phyloP scores from a whole-genome alignment of 2,329 filamentous ascomycete genomes.

The Neobulgaria alba region DNA sequence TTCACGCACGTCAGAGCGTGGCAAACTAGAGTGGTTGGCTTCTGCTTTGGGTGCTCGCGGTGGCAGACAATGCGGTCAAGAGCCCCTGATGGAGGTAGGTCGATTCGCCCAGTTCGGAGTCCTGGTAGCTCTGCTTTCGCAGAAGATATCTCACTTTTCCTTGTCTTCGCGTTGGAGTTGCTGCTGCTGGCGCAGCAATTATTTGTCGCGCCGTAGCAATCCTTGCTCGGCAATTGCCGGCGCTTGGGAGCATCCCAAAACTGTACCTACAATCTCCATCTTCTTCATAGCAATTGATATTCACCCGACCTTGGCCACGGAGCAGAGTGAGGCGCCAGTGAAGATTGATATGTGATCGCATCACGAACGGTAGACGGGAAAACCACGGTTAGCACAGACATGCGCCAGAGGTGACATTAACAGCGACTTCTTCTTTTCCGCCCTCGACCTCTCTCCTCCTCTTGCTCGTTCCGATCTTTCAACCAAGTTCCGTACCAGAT shows the following conservation, averaged over 20 bases:
- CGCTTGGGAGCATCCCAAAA: conserved; percentile 13
- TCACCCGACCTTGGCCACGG: conserved; percentile 18
- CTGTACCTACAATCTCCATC: conserved; percentile 15
- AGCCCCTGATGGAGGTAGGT: no score
- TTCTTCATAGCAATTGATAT: conserved; percentile 26
- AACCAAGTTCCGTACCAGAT: conserved; percentile 13
- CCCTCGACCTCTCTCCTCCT: neutral
- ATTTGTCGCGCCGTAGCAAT: neutral
- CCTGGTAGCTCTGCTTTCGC: neutral
- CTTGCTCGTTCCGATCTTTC: conserved; percentile 9
- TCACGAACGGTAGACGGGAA: conserved; percentile 12
- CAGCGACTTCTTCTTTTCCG: conserved; percentile 8
- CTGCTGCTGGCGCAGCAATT: neutral
- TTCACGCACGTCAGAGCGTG: no score
- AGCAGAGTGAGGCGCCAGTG: conserved; percentile 14
- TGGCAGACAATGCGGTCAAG: no score
- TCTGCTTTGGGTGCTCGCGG: no score
- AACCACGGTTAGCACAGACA: conserved; percentile 10
- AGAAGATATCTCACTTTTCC: neutral
- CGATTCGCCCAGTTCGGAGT: neutral
- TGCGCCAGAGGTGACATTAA: conserved; percentile 18
- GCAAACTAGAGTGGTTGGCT: no score
- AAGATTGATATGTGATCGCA: conserved; percentile 23
- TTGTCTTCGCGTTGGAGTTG: neutral
- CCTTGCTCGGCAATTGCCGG: conserved; percentile 15